Base-by-base conservation (phyloP, 1,284 basidiomycete genomes). In the Cronartium quercuum region DNA sequence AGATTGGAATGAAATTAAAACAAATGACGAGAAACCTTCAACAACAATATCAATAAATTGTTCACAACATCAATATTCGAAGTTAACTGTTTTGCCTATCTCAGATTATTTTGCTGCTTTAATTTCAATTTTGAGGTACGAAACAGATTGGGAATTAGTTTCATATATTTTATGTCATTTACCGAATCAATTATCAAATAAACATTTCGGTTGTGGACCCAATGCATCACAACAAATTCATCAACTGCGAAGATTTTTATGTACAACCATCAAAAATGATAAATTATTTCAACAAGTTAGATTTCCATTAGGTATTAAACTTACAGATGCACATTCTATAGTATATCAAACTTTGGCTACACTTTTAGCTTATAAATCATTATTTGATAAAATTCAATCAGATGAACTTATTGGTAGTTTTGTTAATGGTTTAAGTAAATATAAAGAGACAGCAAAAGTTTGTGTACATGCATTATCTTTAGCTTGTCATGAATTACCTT, bases 191-290 rank as follows among this genome's bases (percentile, higher is more conserved):
- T 86, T 98, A 3, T 85, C 90, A 68, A 98, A 98, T 86, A 98
- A 97, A 82, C 93, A 98, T 80, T 86, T 97, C 73, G 94, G 97
- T 82, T 97, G 94, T 80, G 96, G 96, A 0, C 91, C 90, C 0
- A 88, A 88, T 68, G 89, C 91, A 12, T 85, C 88, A 15, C 82
- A 82, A 12, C 86, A 88, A 24, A 86, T 96, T 24, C 84, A 87
- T 10, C 85, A 84, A 64, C 82, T 98, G 51, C 84, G 93, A 38
- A 84, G 85, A 9, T 82, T 86, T n/a, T 83, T 98, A 9, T 92
- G 91, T 82, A 84, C 85, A 3, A 86, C 87, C 3, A 86, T 95
- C 34, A 78, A 81, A 44, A 85, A 84, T 29, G 87, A 86, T 13
- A 85, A 85, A 7, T 84, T 91, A 9, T 88, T 86, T 1, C 83